Evolutionary conservation across 441 rosid species (phyloP).

Genomic region (Rhodomyrtus psidioides): DNA sequence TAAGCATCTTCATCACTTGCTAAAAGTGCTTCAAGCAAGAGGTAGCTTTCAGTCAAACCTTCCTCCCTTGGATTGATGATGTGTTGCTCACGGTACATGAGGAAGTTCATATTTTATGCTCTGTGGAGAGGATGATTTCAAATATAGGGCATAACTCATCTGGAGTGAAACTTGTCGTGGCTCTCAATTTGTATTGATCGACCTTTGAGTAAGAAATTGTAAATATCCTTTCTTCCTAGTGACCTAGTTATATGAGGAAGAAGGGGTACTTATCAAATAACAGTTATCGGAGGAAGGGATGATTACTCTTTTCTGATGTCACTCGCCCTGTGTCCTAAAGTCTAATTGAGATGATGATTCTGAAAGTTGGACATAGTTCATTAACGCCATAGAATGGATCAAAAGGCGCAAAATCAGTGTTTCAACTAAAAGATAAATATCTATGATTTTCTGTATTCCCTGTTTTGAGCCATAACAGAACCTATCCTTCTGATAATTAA

Average conservation of each 20-base stretch:
- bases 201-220: neutral
- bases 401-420: neutral
- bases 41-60: slow-evolving; percentile 21
- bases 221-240: neutral
- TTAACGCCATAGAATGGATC: neutral
- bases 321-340: neutral
- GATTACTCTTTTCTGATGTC: neutral
- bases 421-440: neutral
- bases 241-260: neutral
- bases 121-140: neutral
- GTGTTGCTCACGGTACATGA: neutral
- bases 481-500: neutral
- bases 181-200: neutral
- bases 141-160: neutral
- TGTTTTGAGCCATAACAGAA: neutral
- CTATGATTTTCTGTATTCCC: neutral
- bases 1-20: slow-evolving; percentile 41
- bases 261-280: neutral
- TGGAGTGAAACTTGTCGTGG: neutral
- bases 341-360: neutral
- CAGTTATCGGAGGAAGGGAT: neutral
- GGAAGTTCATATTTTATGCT: neutral
- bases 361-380: neutral
- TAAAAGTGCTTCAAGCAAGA: slow-evolving; percentile 50
- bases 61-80: neutral